These are phyloP conservation scores for Exophiala bonariae DNA, from an alignment of 2,329 filamentous ascomycete genomes.

Conservation along the genomic window DNA sequence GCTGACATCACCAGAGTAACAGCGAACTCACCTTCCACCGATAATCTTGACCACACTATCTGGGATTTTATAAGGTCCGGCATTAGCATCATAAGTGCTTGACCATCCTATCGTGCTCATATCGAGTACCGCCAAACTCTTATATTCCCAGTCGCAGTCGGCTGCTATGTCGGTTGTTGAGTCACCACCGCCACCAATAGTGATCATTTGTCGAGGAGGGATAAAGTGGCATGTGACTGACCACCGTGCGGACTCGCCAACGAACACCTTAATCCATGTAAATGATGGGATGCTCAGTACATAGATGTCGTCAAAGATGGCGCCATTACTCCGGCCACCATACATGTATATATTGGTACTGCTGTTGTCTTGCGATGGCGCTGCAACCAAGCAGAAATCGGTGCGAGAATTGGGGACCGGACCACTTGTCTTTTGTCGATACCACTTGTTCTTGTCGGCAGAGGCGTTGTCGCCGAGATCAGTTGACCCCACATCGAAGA, in stretches of 20 bases:
- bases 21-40: slow-evolving; percentile 30
- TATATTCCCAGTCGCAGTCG: slow-evolving; percentile 35
- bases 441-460: slow-evolving; percentile 40
- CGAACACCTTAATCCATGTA: slow-evolving; percentile 43
- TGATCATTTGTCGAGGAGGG: slow-evolving; percentile 42
- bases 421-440: slow-evolving; percentile 43
- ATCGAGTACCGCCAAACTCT: slow-evolving; percentile 35
- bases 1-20: no score
- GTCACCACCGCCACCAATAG: slow-evolving; percentile 40
- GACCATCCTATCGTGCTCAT: slow-evolving; percentile 33
- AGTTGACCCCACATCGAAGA: slow-evolving; percentile 43
- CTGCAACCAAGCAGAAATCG: slow-evolving; percentile 45
- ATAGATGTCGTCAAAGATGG: slow-evolving; percentile 45
- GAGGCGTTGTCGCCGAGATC: slow-evolving; percentile 20
- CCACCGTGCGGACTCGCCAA: slow-evolving; percentile 37
- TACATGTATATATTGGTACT: slow-evolving; percentile 54
- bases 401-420: slow-evolving; percentile 42
- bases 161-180: slow-evolving; percentile 21
- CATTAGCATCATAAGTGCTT: slow-evolving; percentile 31
- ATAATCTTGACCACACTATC: slow-evolving; percentile 26
- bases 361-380: slow-evolving; percentile 45
- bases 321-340: slow-evolving; percentile 44
- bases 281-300: slow-evolving; percentile 49
- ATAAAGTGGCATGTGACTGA: slow-evolving; percentile 45
- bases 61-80: slow-evolving; percentile 31